Percentiles rank a stretch among this genome's conserved stretches.
phyloP scores from a whole-genome alignment of 148 eudicot genomes.

The Diospyros kaki region DNA sequence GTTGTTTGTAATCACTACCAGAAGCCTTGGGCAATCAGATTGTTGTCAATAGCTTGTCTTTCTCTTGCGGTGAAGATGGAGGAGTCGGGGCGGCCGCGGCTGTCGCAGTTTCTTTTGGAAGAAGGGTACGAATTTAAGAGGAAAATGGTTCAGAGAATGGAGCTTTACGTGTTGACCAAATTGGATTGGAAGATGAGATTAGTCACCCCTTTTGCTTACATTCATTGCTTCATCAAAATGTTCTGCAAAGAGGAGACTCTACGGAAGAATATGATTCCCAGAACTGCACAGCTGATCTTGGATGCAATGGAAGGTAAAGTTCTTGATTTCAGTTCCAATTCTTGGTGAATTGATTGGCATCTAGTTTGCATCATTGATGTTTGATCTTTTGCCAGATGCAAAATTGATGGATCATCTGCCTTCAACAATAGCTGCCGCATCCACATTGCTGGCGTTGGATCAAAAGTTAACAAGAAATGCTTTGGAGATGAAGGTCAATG shows the following conservation, averaged over 20 bases:
- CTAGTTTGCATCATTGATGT: neutral
- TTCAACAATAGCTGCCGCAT: conserved; percentile 37
- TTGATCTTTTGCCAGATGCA: conserved; percentile 24
- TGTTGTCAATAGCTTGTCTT: conserved; percentile 42
- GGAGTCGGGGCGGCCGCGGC: conserved; percentile 29
- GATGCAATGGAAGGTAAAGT: conserved; percentile 36
- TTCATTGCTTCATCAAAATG: conserved; percentile 27
- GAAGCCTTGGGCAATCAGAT: conserved; percentile 34
- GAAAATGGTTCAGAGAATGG: conserved; percentile 52
- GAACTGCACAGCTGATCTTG: conserved; percentile 22
- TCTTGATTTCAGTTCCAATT: neutral
- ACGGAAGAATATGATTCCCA: conserved; percentile 13
- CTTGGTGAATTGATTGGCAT: neutral
- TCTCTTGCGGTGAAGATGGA: conserved; percentile 57
- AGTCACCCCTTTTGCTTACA: conserved; percentile 43
- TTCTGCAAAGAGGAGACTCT: conserved; percentile 9
- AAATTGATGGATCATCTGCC: conserved; percentile 36
- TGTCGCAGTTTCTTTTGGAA: conserved; percentile 24
- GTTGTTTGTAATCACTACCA: neutral
- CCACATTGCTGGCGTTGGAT: conserved; percentile 45
- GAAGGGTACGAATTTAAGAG: conserved; percentile 30
- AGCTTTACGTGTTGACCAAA: conserved; percentile 41
- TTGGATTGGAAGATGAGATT: conserved; percentile 53
- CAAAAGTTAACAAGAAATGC: conserved; percentile 28
- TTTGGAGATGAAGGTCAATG: conserved; percentile 32